Percentiles rank a stretch among this genome's conserved stretches.
These are phyloP conservation scores for Prunus armeniaca DNA, from an alignment of 306 rosid genomes.

Conservation along the genomic window DNA sequence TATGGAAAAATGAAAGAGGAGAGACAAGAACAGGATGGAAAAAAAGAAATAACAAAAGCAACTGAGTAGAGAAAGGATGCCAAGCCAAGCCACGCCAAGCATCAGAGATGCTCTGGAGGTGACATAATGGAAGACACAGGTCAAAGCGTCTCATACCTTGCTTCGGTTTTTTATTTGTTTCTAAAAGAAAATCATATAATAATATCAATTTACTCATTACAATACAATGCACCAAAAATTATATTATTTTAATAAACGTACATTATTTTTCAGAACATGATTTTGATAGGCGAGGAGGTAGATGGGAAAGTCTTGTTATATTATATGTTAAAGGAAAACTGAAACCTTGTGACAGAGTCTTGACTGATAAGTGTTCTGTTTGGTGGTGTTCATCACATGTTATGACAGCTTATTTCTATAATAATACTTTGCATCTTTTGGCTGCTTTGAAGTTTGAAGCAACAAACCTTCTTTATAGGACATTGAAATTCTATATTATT, in stretches of 20 bases:
- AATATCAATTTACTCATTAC: background rate
- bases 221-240: background rate
- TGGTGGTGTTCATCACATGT: too few species aligned
- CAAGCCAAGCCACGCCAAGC: background rate
- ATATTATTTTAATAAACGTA: background rate
- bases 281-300: background rate
- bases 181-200: background rate
- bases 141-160: background rate
- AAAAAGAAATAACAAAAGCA: background rate
- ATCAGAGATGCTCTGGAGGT: background rate
- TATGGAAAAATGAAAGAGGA: background rate
- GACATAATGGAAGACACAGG: background rate
- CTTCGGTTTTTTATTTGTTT: background rate
- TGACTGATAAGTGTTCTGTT: background rate
- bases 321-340: background rate
- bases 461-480: too few species aligned
- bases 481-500: too few species aligned
- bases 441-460: too few species aligned
- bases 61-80: background rate
- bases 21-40: background rate
- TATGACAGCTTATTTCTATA: too few species aligned
- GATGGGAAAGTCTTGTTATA: background rate
- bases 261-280: background rate
- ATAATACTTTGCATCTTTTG: too few species aligned
- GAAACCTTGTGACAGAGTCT: background rate